A percentile compares a stretch with the other conserved stretches of the same genome.
Conservation (phyloP, 192 early-diverging fungal species). For the Podila epigama region DNA sequence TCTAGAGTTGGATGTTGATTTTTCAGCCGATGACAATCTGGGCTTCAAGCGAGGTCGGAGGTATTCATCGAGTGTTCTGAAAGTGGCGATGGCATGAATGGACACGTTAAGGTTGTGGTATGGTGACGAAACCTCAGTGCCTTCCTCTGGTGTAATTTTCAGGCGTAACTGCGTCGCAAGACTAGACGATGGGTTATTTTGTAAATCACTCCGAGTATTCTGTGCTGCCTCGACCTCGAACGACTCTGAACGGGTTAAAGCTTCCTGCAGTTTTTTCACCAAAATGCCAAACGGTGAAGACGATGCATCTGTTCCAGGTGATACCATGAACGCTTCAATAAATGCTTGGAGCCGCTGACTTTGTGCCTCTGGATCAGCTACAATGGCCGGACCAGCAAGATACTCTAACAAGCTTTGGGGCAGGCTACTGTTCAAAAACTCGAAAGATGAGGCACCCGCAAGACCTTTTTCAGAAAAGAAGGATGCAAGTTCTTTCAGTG, state of each 20-base stretch:
- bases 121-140: constrained; percentile 53
- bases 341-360: constrained; percentile 51
- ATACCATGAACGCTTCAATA: constrained; percentile 28
- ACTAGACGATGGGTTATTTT: constrained; percentile 64
- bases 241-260: constrained; percentile 70
- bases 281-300: constrained; percentile 54
- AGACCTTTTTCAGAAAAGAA: constrained; percentile 21
- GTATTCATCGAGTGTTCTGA: constrained; percentile 83
- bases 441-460: constrained; percentile 76
- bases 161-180: constrained; percentile 81
- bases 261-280: constrained; percentile 74
- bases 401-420: constrained; percentile 65
- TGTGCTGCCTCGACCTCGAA: constrained; percentile 67
- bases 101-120: constrained; percentile 70
- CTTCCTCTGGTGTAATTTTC: constrained; percentile 59
- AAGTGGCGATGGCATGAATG: constrained; percentile 88
- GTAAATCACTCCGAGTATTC: constrained; percentile 25
- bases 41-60: constrained; percentile 68
- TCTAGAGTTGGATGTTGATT: not conserved
- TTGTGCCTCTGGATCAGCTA: not conserved
- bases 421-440: constrained; percentile 80
- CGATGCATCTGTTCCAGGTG: not conserved
- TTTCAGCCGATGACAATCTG: constrained; percentile 3
- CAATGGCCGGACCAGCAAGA: constrained; percentile 27
- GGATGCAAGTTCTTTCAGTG: constrained; percentile 28